phyloP scores from a whole-genome alignment of 2,329 filamentous ascomycete species.

The Clathrospora elynae region DNA sequence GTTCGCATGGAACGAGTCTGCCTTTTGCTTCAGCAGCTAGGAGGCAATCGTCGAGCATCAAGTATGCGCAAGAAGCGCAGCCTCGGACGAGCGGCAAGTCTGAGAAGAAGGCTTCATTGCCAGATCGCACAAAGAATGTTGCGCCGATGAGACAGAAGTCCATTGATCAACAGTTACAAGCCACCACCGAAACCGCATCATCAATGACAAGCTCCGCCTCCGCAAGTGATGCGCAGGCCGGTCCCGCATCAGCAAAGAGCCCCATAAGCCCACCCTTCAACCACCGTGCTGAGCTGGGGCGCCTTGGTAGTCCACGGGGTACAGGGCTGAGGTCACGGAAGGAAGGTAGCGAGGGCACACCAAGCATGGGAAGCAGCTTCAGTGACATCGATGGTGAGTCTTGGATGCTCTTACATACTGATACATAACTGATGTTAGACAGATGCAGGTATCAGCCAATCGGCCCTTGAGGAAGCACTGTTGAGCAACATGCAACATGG shows the following conservation, averaged over 20 bases:
- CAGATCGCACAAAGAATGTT: constrained; percentile 8
- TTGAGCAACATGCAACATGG: constrained; percentile 72
- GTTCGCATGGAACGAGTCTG: constrained; percentile 54
- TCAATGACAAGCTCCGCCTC: constrained; percentile 60
- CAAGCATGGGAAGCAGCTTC: constrained; percentile 71
- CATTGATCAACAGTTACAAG: constrained; percentile 27
- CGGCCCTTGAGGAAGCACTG: constrained; percentile 77
- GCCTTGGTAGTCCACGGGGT: constrained; percentile 58
- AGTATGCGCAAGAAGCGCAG: constrained; percentile 17
- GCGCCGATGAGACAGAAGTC: constrained; percentile 18
- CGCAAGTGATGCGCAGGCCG: constrained; percentile 32
- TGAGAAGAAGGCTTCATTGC: constrained; percentile 15
- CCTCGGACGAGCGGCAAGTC: constrained; percentile 8
- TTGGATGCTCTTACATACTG: neutral
- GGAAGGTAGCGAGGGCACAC: constrained; percentile 45
- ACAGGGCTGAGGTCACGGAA: constrained; percentile 22
- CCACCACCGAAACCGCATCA: constrained; percentile 46
- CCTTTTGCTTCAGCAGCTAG: constrained; percentile 50
- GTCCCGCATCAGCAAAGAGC: constrained; percentile 25
- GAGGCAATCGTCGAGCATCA: constrained; percentile 4
- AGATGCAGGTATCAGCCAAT: constrained; percentile 82
- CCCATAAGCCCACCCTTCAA: constrained; percentile 55
- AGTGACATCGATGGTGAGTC: constrained; percentile 76
- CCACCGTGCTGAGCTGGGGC: constrained; percentile 63
- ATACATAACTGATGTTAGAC: constrained; percentile 11